phyloP scores from a whole-genome alignment of 1,139 yeast genomes.

The Suhomyces bolitotheri region DNA sequence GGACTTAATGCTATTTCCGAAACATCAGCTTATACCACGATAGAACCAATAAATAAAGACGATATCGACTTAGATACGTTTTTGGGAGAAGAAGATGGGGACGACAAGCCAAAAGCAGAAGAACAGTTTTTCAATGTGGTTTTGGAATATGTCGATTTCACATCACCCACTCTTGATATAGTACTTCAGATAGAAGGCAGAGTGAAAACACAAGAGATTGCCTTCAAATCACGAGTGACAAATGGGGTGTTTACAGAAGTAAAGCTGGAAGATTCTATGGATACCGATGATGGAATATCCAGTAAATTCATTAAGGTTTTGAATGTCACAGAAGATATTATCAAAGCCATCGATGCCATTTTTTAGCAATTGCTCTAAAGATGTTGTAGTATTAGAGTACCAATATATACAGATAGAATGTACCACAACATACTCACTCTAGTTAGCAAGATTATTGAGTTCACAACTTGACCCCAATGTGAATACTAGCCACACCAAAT shows the following conservation, averaged over 20 bases:
- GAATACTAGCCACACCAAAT: constrained; percentile 96
- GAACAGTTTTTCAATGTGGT: constrained; percentile 22
- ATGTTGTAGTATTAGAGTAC: neutral
- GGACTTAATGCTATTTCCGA: constrained; percentile 35
- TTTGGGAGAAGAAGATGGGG: constrained; percentile 10
- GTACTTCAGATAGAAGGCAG: constrained; percentile 26
- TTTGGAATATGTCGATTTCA: constrained; percentile 29
- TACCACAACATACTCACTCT: too few relatives aligned
- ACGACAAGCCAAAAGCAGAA: constrained; percentile 8
- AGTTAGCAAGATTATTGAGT: too few relatives aligned
- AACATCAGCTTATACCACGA: constrained; percentile 22
- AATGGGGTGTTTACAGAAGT: constrained; percentile 29
- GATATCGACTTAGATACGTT: constrained; percentile 24
- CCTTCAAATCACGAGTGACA: constrained; percentile 26
- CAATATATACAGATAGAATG: constrained; percentile 11
- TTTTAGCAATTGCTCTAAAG: constrained; percentile 1
- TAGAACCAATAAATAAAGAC: constrained; percentile 19
- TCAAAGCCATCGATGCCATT: constrained; percentile 5
- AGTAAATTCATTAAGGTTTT: constrained; percentile 28
- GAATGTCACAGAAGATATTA: constrained; percentile 36
- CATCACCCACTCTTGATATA: constrained; percentile 24
- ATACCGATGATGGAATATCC: constrained; percentile 18
- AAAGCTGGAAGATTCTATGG: constrained; percentile 23
- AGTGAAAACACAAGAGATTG: constrained; percentile 16
- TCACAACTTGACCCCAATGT: constrained; percentile 83